Conservation (phyloP, 345 rosid species). For the Schrenkiella parvula region DNA sequence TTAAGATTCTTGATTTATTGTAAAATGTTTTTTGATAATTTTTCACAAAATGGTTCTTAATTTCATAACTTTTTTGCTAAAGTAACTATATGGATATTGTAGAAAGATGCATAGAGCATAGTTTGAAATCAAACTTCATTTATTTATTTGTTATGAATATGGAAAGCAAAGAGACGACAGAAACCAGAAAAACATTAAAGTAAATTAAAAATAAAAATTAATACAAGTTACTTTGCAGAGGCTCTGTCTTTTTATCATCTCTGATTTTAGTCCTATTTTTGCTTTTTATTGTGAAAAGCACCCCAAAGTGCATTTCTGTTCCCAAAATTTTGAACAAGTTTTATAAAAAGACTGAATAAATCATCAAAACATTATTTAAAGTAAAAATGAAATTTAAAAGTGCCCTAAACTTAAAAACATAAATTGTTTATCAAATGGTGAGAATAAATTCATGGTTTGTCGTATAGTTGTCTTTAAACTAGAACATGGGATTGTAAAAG, state of each 20-base stretch:
- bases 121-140: slow-evolving; percentile 13
- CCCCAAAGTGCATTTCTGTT: slow-evolving; percentile 36
- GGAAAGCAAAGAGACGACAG: slow-evolving; percentile 6
- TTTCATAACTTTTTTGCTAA: too few species aligned
- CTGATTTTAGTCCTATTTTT: slow-evolving; percentile 33
- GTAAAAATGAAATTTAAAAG: neutral
- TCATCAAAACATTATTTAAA: slow-evolving; percentile 26
- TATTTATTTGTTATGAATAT: neutral
- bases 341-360: slow-evolving; percentile 19
- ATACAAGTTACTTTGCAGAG: slow-evolving; percentile 28
- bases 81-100: neutral
- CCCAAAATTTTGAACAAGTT: slow-evolving; percentile 33
- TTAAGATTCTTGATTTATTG: neutral
- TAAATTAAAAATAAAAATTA: neutral
- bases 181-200: neutral
- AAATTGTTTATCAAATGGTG: slow-evolving; percentile 10
- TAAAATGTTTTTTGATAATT: neutral
- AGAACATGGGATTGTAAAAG: slow-evolving; percentile 22
- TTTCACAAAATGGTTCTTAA: too few species aligned
- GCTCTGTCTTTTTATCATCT: slow-evolving; percentile 29
- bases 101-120: neutral
- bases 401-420: neutral
- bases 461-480: slow-evolving; percentile 40
- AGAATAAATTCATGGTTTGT: slow-evolving; percentile 35
- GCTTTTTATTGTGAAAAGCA: slow-evolving; percentile 34